Evolutionary conservation across 2,329 filamentous ascomycete genomes (phyloP).

Genomic region (Fusarium globosum): DNA sequence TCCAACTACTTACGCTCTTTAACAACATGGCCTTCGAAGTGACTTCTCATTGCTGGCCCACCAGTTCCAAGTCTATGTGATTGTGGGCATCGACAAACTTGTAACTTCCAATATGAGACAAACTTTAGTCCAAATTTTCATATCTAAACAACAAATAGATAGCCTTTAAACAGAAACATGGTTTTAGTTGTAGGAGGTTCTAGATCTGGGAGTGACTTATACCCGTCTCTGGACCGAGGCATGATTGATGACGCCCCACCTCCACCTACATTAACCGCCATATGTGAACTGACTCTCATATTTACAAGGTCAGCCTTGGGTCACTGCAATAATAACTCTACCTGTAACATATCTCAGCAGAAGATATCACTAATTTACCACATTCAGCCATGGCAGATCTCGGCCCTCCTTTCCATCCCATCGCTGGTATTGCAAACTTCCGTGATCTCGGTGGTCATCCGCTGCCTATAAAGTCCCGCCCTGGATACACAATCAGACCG

Average conservation of each 20-base stretch:
- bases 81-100: background rate
- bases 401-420: conserved; percentile 59
- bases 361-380: background rate
- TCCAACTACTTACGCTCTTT: conserved; percentile 19
- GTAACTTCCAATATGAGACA: background rate
- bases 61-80: background rate
- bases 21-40: background rate
- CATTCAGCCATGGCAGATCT: conserved; percentile 36
- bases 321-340: background rate
- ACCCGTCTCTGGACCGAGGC: conserved; percentile 18
- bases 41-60: background rate
- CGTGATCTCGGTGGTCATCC: conserved; percentile 73
- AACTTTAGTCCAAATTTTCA: background rate
- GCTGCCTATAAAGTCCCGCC: conserved; percentile 59
- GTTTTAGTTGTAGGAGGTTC: background rate
- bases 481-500: conserved; percentile 64
- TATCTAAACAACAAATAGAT: background rate
- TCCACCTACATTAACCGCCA: conserved; percentile 2
- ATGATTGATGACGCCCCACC: conserved; percentile 28
- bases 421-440: conserved; percentile 74
- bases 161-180: background rate
- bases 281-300: background rate
- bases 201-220: background rate
- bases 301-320: background rate
- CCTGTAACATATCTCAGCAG: background rate